Conservation (phyloP, 164 flowering plant genomes). For the Litsea cubeba region DNA sequence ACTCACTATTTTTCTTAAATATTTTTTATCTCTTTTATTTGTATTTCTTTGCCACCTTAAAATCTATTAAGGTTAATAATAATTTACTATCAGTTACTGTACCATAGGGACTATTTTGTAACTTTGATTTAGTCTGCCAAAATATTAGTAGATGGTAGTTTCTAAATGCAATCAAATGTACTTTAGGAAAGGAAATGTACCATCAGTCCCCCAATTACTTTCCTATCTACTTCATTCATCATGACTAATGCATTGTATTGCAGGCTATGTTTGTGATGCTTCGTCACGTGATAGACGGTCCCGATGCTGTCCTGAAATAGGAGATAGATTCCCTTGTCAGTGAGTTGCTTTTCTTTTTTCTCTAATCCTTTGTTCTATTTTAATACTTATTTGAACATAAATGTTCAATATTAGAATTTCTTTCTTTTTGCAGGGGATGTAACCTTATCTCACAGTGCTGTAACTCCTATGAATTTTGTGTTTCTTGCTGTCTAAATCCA, state of each 20-base stretch:
- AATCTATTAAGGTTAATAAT: no score
- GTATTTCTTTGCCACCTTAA: no score
- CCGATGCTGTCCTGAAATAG: conserved; percentile 70
- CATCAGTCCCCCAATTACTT: not conserved
- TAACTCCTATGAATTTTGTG: conserved; percentile 88
- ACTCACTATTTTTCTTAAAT: no score
- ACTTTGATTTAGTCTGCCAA: no score
- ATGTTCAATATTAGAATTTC: conserved; percentile 3
- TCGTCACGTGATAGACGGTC: conserved; percentile 61
- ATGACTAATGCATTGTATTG: conserved; percentile 12
- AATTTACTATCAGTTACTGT: no score
- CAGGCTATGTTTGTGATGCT: conserved; percentile 85
- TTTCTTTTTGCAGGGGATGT: conserved; percentile 65
- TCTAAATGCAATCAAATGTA: not conserved
- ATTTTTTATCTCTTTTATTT: no score
- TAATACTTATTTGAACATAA: not conserved
- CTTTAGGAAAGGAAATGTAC: not conserved
- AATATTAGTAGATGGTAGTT: not conserved
- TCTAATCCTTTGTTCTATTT: not conserved
- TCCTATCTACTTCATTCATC: not conserved
- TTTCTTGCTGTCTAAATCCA: conserved; percentile 91
- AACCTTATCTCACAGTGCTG: conserved; percentile 81
- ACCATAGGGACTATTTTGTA: no score
- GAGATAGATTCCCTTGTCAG: conserved; percentile 83
- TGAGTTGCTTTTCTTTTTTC: conserved; percentile 44